Conservation (phyloP, 129 eudicot species). For the Ambrosia trifida region DNA sequence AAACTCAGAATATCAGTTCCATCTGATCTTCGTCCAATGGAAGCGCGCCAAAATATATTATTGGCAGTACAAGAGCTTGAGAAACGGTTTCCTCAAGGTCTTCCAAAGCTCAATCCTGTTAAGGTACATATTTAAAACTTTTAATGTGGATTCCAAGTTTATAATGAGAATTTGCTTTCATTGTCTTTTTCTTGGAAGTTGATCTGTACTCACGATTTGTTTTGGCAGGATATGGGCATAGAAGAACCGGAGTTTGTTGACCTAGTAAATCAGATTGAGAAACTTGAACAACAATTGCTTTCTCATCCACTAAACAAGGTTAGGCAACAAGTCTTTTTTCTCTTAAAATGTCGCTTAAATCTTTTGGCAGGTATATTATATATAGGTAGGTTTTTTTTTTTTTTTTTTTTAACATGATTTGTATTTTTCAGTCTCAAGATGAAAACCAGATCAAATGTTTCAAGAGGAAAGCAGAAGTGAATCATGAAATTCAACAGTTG, state of each 20-base stretch:
- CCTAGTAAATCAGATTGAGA: conserved; percentile 73
- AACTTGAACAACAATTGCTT: conserved; percentile 67
- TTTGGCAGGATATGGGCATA: conserved; percentile 84
- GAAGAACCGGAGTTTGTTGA: conserved; percentile 86
- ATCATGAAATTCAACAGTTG: conserved; percentile 95
- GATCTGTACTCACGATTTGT: conserved; percentile 7
- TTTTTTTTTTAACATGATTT: background rate
- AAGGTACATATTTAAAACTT: conserved; percentile 53
- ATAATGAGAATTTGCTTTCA: background rate
- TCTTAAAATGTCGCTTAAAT: background rate
- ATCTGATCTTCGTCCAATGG: conserved; percentile 84
- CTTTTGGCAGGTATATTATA: background rate
- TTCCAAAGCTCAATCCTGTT: conserved; percentile 95
- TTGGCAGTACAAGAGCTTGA: conserved; percentile 94
- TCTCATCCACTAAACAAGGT: conserved; percentile 90
- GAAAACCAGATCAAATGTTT: conserved; percentile 73
- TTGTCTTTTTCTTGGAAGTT: background rate
- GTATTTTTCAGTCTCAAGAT: conserved; percentile 78
- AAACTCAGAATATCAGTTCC: conserved; percentile 82
- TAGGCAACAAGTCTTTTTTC: background rate
- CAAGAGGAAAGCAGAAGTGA: conserved; percentile 94
- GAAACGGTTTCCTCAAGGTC: conserved; percentile 88
- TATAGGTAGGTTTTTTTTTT: background rate
- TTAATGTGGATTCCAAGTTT: background rate
- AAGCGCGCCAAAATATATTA: conserved; percentile 76